Conservation (phyloP, 2,329 filamentous ascomycete genomes). For the Venturia effusa region DNA sequence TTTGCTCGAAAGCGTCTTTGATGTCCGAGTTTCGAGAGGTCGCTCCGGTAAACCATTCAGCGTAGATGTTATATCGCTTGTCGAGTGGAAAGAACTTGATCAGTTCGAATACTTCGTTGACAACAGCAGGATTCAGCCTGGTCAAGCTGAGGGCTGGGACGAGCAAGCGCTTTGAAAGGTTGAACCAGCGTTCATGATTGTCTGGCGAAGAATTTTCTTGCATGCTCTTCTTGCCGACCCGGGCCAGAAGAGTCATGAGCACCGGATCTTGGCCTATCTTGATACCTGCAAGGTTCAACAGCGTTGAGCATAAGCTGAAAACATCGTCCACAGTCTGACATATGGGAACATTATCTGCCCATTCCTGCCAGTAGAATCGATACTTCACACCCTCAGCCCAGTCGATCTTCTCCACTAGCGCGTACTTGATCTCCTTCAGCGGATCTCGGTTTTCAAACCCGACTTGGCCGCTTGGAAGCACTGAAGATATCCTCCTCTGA, state of each 20-base stretch:
- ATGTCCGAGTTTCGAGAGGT: slow-evolving; percentile 69
- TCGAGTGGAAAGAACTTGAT: slow-evolving; percentile 67
- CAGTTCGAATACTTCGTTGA: slow-evolving; percentile 78
- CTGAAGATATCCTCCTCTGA: slow-evolving; percentile 23
- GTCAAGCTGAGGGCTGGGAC: slow-evolving; percentile 81
- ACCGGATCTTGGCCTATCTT: slow-evolving; percentile 77
- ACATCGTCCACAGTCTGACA: slow-evolving; percentile 88
- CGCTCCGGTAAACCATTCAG: slow-evolving; percentile 80
- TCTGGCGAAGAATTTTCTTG: slow-evolving; percentile 54
- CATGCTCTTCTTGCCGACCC: slow-evolving; percentile 71
- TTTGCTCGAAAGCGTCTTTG: slow-evolving; percentile 64
- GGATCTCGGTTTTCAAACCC: not conserved
- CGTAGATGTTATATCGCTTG: slow-evolving; percentile 77
- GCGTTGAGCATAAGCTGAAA: slow-evolving; percentile 72
- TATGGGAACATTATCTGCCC: slow-evolving; percentile 84
- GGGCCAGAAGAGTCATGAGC: slow-evolving; percentile 70
- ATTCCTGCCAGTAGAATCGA: slow-evolving; percentile 95
- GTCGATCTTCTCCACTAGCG: slow-evolving; percentile 54
- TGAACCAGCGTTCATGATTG: slow-evolving; percentile 72
- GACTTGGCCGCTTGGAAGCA: slow-evolving; percentile 34
- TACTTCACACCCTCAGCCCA: slow-evolving; percentile 73
- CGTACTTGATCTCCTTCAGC: slow-evolving; percentile 51
- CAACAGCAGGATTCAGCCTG: slow-evolving; percentile 70
- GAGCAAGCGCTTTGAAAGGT: slow-evolving; percentile 72
- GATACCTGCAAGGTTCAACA: slow-evolving; percentile 77